Base-by-base conservation (phyloP, 2,329 filamentous ascomycete species). In the Pseudogymnoascus destructans region DNA sequence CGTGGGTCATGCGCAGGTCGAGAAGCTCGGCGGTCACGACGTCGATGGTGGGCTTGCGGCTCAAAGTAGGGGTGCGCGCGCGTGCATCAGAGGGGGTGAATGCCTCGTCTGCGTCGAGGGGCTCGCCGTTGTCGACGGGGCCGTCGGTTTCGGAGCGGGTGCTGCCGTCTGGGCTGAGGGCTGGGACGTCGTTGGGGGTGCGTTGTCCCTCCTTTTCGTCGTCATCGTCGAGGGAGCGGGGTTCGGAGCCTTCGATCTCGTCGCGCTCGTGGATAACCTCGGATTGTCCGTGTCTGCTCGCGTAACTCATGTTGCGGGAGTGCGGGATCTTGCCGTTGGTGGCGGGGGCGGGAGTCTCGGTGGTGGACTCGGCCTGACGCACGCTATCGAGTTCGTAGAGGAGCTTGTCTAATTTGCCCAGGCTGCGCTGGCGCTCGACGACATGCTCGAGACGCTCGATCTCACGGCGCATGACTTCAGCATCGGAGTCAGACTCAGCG, bases 381-480 rank as follows among this genome's bases (percentile, higher is more conserved):
- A 89, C 81, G 62, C 85, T 78, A 66, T 97, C 93, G 8, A 97
- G 79, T 67, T 98, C 93, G 65, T 95, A 85, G 0, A 98, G 80
- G 6, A 98, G 79, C 57, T 87, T 95, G 69, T 98, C 93, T 3
- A 98, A 80, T 71, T 96, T 95, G 38, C 93, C 93, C 3, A 98
- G 81, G 69, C 91, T 96, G 60, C 93, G 82, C 71, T 98, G 93
- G 55, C 95, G 87, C 71, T 97, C 92, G 57, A 98, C 84, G 6
- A 98, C 89, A 70, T 95, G 89, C 71, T 97, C 93, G 10, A 98
- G 77, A 32, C 92, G 84, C 67, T 96, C 89, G 62, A 98, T 88
- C 68, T 98, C 93, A 33, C 92, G 88, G 70, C 95, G 90, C 92
- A 98, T 96, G 61, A 96, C 75, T 70, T 97, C 93, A 63, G 89